phyloP scores from a whole-genome alignment of 257 asterid genomes.

The Galeopsis tetrahit region DNA sequence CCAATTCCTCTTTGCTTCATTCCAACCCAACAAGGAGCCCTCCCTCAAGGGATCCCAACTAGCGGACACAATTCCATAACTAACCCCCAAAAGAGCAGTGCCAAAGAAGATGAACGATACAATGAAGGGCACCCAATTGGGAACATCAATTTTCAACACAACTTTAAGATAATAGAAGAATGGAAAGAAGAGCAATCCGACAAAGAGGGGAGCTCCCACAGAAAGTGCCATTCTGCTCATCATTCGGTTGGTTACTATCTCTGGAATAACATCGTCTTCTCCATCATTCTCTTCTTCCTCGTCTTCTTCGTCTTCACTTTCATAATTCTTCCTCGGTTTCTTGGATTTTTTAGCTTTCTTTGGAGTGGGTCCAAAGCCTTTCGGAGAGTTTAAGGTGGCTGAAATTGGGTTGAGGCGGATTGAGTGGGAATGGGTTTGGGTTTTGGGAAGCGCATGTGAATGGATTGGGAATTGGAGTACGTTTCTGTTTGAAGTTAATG shows the following conservation, averaged over 20 bases:
- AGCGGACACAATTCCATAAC: slow-evolving; percentile 94
- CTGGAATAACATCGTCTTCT: slow-evolving; percentile 80
- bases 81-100: slow-evolving; percentile 78
- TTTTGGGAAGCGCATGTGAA: slow-evolving; percentile 31
- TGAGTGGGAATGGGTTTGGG: slow-evolving; percentile 32
- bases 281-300: slow-evolving; percentile 45
- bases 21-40: slow-evolving; percentile 92
- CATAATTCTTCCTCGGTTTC: slow-evolving; percentile 50
- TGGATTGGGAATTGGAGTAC: slow-evolving; percentile 39
- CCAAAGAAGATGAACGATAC: slow-evolving; percentile 93
- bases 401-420: slow-evolving; percentile 43
- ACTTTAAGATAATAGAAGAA: slow-evolving; percentile 86
- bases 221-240: slow-evolving; percentile 75
- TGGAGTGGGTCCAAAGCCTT: slow-evolving; percentile 80
- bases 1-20: slow-evolving; percentile 91
- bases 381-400: slow-evolving; percentile 78
- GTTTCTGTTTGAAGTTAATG: slow-evolving; percentile 47
- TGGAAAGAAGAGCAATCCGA: slow-evolving; percentile 86
- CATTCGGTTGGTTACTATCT: slow-evolving; percentile 94
- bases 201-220: slow-evolving; percentile 81
- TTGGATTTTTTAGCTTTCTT: slow-evolving; percentile 54
- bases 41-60: slow-evolving; percentile 99
- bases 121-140: slow-evolving; percentile 85
- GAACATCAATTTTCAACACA: slow-evolving; percentile 89
- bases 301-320: slow-evolving; percentile 49